Conservation (phyloP, 1,284 basidiomycete species). For the Ceratobasidium sp. region DNA sequence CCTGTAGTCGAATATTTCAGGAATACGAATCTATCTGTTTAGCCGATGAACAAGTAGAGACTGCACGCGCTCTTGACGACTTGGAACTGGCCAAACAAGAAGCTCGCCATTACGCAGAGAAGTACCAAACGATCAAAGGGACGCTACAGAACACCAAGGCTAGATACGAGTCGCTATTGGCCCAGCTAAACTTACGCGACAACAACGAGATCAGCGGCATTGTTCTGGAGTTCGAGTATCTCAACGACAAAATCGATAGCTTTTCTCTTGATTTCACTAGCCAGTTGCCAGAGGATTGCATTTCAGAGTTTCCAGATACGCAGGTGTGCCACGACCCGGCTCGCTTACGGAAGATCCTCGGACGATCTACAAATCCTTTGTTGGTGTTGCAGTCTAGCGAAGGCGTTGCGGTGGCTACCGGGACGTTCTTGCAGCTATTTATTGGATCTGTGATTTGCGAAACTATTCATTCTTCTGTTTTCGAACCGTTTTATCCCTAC, state of each 20-base stretch:
- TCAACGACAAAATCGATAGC: constrained; percentile 4
- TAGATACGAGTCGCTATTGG: neutral
- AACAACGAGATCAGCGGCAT: constrained; percentile 15
- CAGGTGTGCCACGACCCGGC: neutral
- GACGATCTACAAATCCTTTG: neutral
- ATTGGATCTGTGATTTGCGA: neutral
- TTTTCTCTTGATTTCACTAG: neutral
- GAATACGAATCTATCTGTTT: neutral
- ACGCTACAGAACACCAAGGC: neutral
- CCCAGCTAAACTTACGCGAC: neutral
- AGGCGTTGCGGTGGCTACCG: neutral
- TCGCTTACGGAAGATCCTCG: neutral
- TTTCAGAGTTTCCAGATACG: neutral
- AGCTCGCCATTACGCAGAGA: too few relatives aligned
- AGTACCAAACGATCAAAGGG: neutral
- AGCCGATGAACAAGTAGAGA: too few relatives aligned
- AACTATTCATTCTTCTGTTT: neutral
- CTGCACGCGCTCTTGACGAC: neutral
- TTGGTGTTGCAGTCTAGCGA: neutral
- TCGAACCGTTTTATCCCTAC: neutral
- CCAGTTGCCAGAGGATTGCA: neutral
- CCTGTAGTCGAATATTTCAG: neutral
- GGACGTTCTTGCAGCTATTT: neutral
- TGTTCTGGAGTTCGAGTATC: neutral
- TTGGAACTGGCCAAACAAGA: neutral